phyloP scores from a whole-genome alignment of 2,329 filamentous ascomycete species.

The Escovopsis weberi region DNA sequence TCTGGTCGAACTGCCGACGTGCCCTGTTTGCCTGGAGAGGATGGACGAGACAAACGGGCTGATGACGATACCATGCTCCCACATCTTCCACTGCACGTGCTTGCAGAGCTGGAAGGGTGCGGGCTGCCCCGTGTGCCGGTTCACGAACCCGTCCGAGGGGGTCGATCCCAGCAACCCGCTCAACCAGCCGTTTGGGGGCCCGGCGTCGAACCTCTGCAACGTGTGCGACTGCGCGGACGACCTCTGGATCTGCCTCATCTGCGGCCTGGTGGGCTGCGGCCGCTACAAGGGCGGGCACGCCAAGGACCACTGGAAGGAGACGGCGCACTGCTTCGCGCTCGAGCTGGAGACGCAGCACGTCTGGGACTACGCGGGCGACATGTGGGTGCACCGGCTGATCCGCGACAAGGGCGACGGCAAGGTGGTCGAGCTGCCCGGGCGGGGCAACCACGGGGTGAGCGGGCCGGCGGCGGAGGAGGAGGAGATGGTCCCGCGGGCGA shows the following conservation, averaged over 20 bases:
- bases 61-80: constrained; percentile 90
- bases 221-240: constrained; percentile 70
- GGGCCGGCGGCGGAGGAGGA: constrained; percentile 26
- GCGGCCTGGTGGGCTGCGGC: constrained; percentile 83
- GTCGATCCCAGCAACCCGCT: constrained; percentile 35
- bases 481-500: constrained; percentile 57
- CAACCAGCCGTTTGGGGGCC: constrained; percentile 41
- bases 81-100: constrained; percentile 95
- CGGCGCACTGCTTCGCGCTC: constrained; percentile 79
- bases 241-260: constrained; percentile 91
- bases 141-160: constrained; percentile 43
- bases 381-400: constrained; percentile 90
- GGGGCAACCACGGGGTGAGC: constrained; percentile 18
- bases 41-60: constrained; percentile 97
- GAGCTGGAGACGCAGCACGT: constrained; percentile 89
- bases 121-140: constrained; percentile 88
- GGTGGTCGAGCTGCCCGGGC: constrained; percentile 70
- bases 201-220: constrained; percentile 57
- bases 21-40: constrained; percentile 87
- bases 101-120: constrained; percentile 91
- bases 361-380: constrained; percentile 94
- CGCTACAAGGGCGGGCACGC: constrained; percentile 89
- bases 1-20: constrained; percentile 83
- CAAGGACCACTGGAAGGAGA: constrained; percentile 84
- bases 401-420: constrained; percentile 89